Evolutionary conservation across 2,329 filamentous ascomycete species (phyloP).

Genomic region (Lasiodiplodia citricola): DNA sequence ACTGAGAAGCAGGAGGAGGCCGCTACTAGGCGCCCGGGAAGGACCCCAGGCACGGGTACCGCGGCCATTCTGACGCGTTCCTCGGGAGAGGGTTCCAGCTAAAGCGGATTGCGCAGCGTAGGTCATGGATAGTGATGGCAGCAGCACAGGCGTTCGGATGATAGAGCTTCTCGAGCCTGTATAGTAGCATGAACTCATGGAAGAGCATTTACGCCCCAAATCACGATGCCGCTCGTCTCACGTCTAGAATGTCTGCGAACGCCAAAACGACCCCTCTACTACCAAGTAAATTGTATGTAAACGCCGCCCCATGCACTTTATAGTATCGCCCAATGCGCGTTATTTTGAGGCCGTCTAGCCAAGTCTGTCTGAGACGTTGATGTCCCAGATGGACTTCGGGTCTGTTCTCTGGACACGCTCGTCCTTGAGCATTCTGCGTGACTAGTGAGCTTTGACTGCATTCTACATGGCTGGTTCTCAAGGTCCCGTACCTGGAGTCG

Average conservation of each 20-base stretch:
- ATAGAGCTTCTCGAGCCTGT: conserved; percentile 15
- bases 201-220: conserved; percentile 8
- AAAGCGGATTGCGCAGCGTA: conserved; percentile 16
- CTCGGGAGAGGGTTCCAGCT: conserved; percentile 46
- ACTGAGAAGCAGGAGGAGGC: conserved; percentile 99
- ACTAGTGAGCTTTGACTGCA: conserved; percentile 3
- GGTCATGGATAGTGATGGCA: conserved; percentile 6
- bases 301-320: conserved; percentile 24
- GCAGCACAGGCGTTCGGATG: conserved; percentile 1
- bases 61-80: conserved; percentile 76
- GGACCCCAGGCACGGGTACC: conserved; percentile 69
- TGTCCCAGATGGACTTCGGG: conserved; percentile 73
- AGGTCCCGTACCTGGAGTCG: conserved; percentile 63
- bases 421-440: conserved; percentile 81
- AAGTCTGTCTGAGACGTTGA: conserved; percentile 75
- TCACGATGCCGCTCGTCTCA: background rate
- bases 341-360: conserved; percentile 58
- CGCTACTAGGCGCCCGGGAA: conserved; percentile 80
- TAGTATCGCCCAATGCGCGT: background rate
- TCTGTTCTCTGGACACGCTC: conserved; percentile 71
- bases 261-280: background rate
- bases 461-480: conserved; percentile 27
- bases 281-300: conserved; percentile 8
- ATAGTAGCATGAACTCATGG: conserved; percentile 11
- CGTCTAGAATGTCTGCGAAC: background rate